phyloP scores from a whole-genome alignment of 805 yeast genomes.

The Ogataea henricii region DNA sequence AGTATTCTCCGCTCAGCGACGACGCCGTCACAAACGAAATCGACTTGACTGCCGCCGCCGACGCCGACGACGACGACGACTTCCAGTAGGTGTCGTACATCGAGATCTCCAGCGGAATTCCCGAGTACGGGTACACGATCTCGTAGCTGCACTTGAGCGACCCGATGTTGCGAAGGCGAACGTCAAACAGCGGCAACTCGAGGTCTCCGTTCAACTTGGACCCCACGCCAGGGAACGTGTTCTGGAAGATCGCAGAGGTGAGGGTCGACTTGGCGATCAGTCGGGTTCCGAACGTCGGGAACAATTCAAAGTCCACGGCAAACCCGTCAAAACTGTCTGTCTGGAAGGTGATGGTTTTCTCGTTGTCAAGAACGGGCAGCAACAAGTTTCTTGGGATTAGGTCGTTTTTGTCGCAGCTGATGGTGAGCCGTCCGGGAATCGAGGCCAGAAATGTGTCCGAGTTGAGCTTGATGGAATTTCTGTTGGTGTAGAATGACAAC shows the following conservation, averaged over 20 bases:
- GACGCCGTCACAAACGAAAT: slow-evolving; percentile 88
- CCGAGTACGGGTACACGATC: slow-evolving; percentile 86
- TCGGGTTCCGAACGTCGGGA: slow-evolving; percentile 93
- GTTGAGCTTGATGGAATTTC: slow-evolving; percentile 46
- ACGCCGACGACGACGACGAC: slow-evolving; percentile 58
- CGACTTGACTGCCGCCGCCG: slow-evolving; percentile 29
- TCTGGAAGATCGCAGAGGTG: slow-evolving; percentile 53
- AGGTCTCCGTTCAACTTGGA: slow-evolving; percentile 41
- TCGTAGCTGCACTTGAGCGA: slow-evolving; percentile 75
- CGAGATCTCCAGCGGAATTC: slow-evolving; percentile 80
- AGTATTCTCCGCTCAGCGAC: slow-evolving; percentile 80
- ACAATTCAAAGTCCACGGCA: slow-evolving; percentile 82
- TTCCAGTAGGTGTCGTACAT: slow-evolving; percentile 98
- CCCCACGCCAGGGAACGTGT: slow-evolving; percentile 39
- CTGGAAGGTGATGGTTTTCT: slow-evolving; percentile 73
- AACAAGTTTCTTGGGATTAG: slow-evolving; percentile 85
- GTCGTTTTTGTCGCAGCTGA: slow-evolving; percentile 74
- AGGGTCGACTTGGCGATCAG: slow-evolving; percentile 88
- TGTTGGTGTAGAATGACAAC: slow-evolving; percentile 58
- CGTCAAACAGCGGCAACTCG: slow-evolving; percentile 76
- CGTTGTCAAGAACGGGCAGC: slow-evolving; percentile 72
- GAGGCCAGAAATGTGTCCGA: slow-evolving; percentile 46
- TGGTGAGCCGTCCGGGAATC: slow-evolving; percentile 79
- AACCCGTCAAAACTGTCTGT: slow-evolving; percentile 75
- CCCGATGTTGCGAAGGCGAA: slow-evolving; percentile 80